phyloP scores from a whole-genome alignment of 2,329 filamentous ascomycete genomes.

The Paecilomyces dactylethromorphus region DNA sequence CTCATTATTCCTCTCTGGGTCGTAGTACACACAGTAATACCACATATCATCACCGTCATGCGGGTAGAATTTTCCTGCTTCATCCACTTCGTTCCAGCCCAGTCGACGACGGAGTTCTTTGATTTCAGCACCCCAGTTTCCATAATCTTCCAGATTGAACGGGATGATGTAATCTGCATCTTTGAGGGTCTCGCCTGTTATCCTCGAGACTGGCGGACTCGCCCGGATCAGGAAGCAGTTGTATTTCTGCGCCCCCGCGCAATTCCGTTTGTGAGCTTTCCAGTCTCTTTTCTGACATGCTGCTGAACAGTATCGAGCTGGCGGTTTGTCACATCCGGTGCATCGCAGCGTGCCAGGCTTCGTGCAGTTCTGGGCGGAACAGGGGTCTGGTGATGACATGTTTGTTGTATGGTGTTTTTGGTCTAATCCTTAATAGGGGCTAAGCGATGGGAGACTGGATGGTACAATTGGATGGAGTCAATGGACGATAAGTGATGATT shows the following conservation, averaged over 20 bases:
- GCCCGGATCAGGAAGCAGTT: conserved; percentile 5
- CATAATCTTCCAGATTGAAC: background rate
- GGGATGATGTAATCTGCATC: background rate
- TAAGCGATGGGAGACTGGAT: too few species aligned
- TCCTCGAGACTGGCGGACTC: background rate
- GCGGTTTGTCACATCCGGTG: too few species aligned
- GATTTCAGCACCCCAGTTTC: background rate
- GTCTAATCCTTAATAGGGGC: too few species aligned
- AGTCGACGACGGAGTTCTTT: background rate
- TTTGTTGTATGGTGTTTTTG: too few species aligned
- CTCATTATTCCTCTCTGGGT: too few species aligned
- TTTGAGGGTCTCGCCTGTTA: too few species aligned
- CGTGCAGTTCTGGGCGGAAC: too few species aligned
- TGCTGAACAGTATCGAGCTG: too few species aligned
- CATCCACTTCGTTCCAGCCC: background rate
- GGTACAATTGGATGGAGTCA: too few species aligned
- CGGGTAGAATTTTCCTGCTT: background rate
- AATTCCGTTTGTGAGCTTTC: conserved; percentile 1
- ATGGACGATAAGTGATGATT: too few species aligned
- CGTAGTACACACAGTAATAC: background rate
- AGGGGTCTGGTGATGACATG: too few species aligned
- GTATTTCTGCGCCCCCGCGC: conserved; percentile 3
- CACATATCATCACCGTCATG: background rate
- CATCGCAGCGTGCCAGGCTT: too few species aligned
- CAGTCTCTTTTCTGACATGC: background rate